Evolutionary conservation across 305 asterid species (phyloP).

Genomic region (Ruellia speciosa): DNA sequence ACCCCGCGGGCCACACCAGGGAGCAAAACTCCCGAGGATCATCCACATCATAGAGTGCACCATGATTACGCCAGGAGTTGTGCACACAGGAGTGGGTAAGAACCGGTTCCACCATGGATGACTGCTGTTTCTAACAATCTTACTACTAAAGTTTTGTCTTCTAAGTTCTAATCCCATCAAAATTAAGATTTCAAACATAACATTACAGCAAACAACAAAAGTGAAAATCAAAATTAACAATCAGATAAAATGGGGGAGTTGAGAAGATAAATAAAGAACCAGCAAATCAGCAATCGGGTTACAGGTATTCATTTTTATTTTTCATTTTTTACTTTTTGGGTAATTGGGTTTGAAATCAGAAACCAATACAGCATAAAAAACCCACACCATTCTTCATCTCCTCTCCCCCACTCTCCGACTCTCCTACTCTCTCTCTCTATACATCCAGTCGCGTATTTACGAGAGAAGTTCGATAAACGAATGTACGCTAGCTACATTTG

Average conservation of each 20-base stretch:
- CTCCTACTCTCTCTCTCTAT: slow-evolving; percentile 36
- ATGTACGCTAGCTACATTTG: slow-evolving; percentile 10
- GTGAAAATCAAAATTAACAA: neutral
- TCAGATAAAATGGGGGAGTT: no score
- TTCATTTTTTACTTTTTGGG: no score
- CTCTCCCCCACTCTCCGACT: neutral
- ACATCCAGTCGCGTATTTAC: slow-evolving; percentile 13
- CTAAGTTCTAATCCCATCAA: neutral
- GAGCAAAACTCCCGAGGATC: neutral
- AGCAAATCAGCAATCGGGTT: neutral
- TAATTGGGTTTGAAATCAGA: neutral
- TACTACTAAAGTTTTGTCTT: neutral
- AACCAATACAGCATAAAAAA: neutral
- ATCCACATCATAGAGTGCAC: neutral
- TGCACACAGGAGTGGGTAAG: neutral
- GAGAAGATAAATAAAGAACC: no score
- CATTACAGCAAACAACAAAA: neutral
- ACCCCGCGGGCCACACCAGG: neutral
- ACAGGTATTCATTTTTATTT: no score
- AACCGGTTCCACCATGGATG: neutral
- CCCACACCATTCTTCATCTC: neutral
- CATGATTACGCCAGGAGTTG: neutral
- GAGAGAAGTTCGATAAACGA: slow-evolving; percentile 5
- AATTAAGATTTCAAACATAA: neutral
- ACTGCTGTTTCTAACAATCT: neutral